Conservation (phyloP, 75 land plant species). For the Pinus albicaulis region DNA sequence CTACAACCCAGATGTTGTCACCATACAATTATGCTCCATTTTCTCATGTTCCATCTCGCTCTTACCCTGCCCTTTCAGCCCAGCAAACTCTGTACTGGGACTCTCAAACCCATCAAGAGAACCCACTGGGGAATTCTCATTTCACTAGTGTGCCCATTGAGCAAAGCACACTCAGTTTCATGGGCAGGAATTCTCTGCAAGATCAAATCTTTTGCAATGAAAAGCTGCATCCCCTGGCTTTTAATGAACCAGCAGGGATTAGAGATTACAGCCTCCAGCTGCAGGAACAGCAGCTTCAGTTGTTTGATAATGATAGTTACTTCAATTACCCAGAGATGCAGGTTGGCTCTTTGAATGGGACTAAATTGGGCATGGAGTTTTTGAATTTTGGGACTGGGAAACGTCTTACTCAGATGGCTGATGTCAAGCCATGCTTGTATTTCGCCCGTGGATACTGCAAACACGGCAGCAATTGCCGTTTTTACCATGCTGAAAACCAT, state of each 20-base stretch:
- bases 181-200: constrained; percentile 12
- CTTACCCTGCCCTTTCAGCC: constrained; percentile 21
- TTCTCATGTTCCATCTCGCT: constrained; percentile 10
- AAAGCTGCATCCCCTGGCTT: constrained; percentile 5
- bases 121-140: constrained; percentile 4
- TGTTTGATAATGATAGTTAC: constrained; percentile 8
- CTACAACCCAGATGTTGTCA: constrained; percentile 7
- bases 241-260: not conserved
- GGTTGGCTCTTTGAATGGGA: not conserved
- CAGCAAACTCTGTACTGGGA: constrained; percentile 24
- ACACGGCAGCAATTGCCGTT: constrained; percentile 82
- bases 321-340: constrained; percentile 14
- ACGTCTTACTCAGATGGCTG: constrained; percentile 11
- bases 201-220: constrained; percentile 17
- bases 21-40: constrained; percentile 12
- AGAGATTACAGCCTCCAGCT: constrained; percentile 4
- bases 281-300: constrained; percentile 9
- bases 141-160: constrained; percentile 6
- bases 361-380: not conserved
- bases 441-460: constrained; percentile 85
- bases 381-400: constrained; percentile 12
- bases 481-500: constrained; percentile 44
- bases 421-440: constrained; percentile 76
- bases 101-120: constrained; percentile 19
- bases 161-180: constrained; percentile 8